These are phyloP conservation scores for Malassezia caprae DNA, from an alignment of 1,284 basidiomycete species.

Conservation along the genomic window DNA sequence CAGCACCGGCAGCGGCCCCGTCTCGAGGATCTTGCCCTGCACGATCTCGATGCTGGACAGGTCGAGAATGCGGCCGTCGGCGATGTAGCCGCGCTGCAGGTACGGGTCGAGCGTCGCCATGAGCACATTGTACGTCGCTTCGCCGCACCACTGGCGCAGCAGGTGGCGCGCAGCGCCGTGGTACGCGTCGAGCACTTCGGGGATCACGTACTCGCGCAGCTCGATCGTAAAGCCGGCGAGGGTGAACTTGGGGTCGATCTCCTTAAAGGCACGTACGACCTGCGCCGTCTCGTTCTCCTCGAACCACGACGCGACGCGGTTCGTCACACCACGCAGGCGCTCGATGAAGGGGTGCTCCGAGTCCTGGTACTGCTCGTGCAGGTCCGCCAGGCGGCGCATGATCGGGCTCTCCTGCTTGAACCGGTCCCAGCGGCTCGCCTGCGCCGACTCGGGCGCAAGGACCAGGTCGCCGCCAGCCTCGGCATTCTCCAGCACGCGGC, in stretches of 20 bases:
- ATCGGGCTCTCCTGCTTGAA: conserved; percentile 38
- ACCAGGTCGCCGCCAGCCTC: conserved; percentile 33
- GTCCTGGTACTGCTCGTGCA: conserved; percentile 60
- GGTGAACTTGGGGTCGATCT: conserved; percentile 75
- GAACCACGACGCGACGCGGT: conserved; percentile 76
- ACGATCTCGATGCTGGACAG: conserved; percentile 39
- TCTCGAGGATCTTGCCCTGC: conserved; percentile 57
- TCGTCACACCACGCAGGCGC: conserved; percentile 69
- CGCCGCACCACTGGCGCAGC: conserved; percentile 83
- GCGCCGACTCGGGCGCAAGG: conserved; percentile 32
- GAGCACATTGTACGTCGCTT: conserved; percentile 82
- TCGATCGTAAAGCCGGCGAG: conserved; percentile 80
- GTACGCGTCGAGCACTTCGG: conserved; percentile 94
- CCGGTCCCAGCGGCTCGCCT: conserved; percentile 30
- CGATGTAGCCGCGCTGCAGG: conserved; percentile 67
- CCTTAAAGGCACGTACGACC: conserved; percentile 75
- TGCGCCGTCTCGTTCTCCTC: conserved; percentile 96
- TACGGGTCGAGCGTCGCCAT: conserved; percentile 97
- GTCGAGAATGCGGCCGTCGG: conserved; percentile 39
- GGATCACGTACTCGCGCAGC: conserved; percentile 89
- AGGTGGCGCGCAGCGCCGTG: conserved; percentile 75
- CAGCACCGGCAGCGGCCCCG: conserved; percentile 69
- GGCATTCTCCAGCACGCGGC: conserved; percentile 22
- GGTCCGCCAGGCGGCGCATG: conserved; percentile 24
- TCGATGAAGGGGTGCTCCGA: conserved; percentile 84